Base-by-base conservation (phyloP, 306 rosid genomes). In the Pyrus communis region DNA sequence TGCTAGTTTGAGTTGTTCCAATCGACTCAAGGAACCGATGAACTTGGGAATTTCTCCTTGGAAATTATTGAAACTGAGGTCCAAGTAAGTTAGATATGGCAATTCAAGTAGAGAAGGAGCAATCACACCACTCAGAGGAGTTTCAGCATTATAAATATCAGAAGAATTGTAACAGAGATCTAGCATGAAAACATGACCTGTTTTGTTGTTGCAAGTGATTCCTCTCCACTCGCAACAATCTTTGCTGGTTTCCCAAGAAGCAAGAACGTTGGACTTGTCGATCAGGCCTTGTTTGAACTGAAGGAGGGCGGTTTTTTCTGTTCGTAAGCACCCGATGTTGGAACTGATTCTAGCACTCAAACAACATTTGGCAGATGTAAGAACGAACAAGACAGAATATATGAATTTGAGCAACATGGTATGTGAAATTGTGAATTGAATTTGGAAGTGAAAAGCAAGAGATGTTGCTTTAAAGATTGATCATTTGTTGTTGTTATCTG, bases 221-320 rank as follows among this genome's bases (percentile, higher is more conserved):
- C 84, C 80, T 46, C 43, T 40, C 84, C 84, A 80, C 4, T 62
- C 4, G 72, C 84, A 80, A 35, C 84, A 75, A 52, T 80, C 77
- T n/a, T 33, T 55, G 11, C 38, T 11, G 17, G 23, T 69, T n/a
- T 42, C 72, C 84, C 84, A 75, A 61, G 84, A 75, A 3, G 67
- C 52, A 30, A 69, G 72, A 15, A 51, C 27, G 1, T 31, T 31
- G 5, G 57, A n/a, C 23, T 75, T 60, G 11, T 61, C 73, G 6
- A 60, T 35, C 2, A 80, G 67, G 71, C 76, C 67, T 27, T 63
- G 76, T 69, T 63, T 75, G 71, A 80, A 75, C 45, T 69, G 40
- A 33, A 69, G 80, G 12, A 80, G 77, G 3, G 84, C 79, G 4
- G 52, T 27, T 23, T 46, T 80, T 33, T 75, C 63, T 38, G 31